phyloP scores from a whole-genome alignment of 441 rosid genomes.

The Erodium moschatum region DNA sequence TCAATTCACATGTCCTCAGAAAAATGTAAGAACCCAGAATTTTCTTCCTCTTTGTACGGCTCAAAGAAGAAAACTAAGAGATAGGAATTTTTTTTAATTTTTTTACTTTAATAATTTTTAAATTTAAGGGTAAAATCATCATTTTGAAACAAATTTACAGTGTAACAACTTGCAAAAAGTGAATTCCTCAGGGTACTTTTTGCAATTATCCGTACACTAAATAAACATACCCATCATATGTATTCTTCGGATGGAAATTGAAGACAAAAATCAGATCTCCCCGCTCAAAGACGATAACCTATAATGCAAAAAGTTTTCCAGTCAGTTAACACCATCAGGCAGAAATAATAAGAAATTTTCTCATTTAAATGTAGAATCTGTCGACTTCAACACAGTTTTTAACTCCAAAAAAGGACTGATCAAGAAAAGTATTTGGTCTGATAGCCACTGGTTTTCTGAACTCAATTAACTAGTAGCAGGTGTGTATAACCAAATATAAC shows the following conservation, averaged over 20 bases:
- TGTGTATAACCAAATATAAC: not conserved
- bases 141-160: too few species aligned
- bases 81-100: too few species aligned
- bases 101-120: too few species aligned
- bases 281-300: conserved; percentile 77
- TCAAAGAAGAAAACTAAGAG: too few species aligned
- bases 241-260: conserved; percentile 68
- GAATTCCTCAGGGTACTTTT: too few species aligned
- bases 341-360: not conserved
- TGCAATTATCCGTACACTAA: not conserved
- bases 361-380: not conserved
- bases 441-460: not conserved
- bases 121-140: too few species aligned
- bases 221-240: conserved; percentile 55
- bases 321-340: not conserved
- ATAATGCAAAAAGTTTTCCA: conserved; percentile 19
- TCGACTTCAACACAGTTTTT: conserved; percentile 3
- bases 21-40: conserved; percentile 7
- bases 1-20: not conserved
- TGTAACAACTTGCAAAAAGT: too few species aligned
- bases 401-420: not conserved
- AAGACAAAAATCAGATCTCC: conserved; percentile 70
- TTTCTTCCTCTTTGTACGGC: too few species aligned
- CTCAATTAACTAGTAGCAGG: not conserved
- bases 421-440: not conserved